Percentiles rank a stretch among this genome's conserved stretches.
Conservation (phyloP, 495 filamentous ascomycete genomes). For the Daldinia loculata region DNA sequence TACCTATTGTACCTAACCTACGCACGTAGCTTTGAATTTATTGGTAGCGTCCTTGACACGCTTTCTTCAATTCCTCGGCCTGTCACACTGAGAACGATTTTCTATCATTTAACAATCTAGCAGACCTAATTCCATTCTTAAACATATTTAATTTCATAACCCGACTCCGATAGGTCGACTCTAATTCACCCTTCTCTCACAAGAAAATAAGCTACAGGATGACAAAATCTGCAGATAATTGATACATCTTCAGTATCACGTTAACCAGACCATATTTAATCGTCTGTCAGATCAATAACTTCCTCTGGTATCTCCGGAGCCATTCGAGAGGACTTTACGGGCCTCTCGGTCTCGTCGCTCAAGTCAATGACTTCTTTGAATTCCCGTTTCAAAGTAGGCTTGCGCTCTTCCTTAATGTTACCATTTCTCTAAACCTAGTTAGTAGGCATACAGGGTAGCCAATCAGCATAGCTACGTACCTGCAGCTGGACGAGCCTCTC, state of each 20-base stretch:
- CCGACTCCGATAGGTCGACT: background rate
- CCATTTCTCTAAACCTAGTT: conserved; percentile 14
- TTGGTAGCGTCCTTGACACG: too few relatives aligned
- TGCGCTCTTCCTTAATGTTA: conserved; percentile 31
- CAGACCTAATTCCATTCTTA: too few relatives aligned
- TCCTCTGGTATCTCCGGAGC: background rate
- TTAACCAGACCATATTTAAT: conserved; percentile 1
- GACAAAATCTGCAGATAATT: background rate
- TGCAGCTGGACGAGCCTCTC: conserved; percentile 34
- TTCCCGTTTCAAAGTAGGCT: conserved; percentile 28
- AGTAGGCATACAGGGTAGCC: background rate
- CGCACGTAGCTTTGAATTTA: too few relatives aligned
- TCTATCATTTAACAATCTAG: too few relatives aligned
- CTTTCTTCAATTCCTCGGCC: too few relatives aligned
- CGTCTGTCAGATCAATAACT: conserved; percentile 36
- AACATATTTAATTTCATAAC: background rate
- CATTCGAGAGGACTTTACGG: conserved; percentile 4
- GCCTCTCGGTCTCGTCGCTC: conserved; percentile 19
- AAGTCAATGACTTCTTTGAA: conserved; percentile 22
- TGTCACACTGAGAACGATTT: too few relatives aligned
- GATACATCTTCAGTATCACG: background rate
- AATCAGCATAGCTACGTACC: conserved; percentile 15
- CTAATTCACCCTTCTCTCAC: too few relatives aligned
- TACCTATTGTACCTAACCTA: too few relatives aligned
- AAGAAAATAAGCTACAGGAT: background rate